Conservation (phyloP, 192 early-diverging fungal species). For the Fimicolochytrium jonesii region DNA sequence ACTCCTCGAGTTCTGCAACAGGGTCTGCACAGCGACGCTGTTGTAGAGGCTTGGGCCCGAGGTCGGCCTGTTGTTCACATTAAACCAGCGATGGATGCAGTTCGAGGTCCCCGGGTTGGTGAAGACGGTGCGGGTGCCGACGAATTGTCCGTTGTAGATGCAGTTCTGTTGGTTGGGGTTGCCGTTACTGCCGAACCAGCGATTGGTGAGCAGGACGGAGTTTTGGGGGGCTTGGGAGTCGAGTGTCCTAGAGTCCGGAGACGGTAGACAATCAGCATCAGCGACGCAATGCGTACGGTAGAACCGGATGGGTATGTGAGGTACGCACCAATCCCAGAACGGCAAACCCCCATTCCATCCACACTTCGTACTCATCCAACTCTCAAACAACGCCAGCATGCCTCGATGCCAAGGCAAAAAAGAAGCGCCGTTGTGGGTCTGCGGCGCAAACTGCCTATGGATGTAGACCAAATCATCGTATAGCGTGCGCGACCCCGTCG, state of each 20-base stretch:
- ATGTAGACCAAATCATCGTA: constrained; percentile 26
- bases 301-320: no score
- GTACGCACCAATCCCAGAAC: constrained; percentile 7
- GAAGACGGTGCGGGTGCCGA: not conserved
- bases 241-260: not conserved
- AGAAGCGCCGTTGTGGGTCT: not conserved
- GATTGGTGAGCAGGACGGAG: not conserved
- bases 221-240: constrained; percentile 3
- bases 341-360: not conserved
- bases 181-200: constrained; percentile 1
- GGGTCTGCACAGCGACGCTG: not conserved
- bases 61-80: not conserved
- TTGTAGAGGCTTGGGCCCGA: not conserved
- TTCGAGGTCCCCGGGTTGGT: constrained; percentile 7
- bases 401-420: constrained; percentile 4
- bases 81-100: constrained; percentile 6
- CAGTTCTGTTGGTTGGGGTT: not conserved
- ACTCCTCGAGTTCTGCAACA: constrained; percentile 1
- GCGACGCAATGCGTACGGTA: no score
- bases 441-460: constrained; percentile 13
- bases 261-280: no score
- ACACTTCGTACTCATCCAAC: not conserved
- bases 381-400: not conserved
- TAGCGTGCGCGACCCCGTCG: not conserved
- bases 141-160: not conserved